Evolutionary conservation across 768 basidiomycete species (phyloP).

Genomic region (Tylopilus sp.): DNA sequence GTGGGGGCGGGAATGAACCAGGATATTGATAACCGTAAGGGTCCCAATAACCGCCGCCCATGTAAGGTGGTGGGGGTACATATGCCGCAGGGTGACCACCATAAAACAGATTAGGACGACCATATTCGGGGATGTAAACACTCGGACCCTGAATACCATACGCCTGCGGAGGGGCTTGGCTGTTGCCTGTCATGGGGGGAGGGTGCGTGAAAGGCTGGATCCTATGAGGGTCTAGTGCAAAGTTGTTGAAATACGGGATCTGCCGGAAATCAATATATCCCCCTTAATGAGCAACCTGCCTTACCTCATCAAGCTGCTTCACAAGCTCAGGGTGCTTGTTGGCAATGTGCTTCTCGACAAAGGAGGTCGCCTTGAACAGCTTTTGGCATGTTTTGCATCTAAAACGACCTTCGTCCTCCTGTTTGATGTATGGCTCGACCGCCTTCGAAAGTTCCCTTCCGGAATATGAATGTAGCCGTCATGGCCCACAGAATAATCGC

Average conservation of each 20-base stretch:
- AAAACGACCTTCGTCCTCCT: constrained; percentile 96
- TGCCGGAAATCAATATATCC: constrained; percentile 33
- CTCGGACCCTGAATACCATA: constrained; percentile 70
- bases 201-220: constrained; percentile 84
- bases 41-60: constrained; percentile 43
- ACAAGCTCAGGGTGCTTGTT: constrained; percentile 92
- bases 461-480: constrained; percentile 13
- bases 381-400: constrained; percentile 96
- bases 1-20: constrained; percentile 34
- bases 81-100: constrained; percentile 35
- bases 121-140: constrained; percentile 48
- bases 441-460: constrained; percentile 77
- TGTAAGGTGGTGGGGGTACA: constrained; percentile 37
- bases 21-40: constrained; percentile 43
- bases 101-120: constrained; percentile 39
- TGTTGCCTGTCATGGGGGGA: constrained; percentile 62
- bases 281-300: constrained; percentile 18
- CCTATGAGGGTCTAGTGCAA: constrained; percentile 92
- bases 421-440: constrained; percentile 79
- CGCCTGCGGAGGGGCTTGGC: constrained; percentile 79
- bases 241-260: constrained; percentile 93
- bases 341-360: constrained; percentile 95
- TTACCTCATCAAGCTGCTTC: constrained; percentile 80
- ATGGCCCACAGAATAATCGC: constrained; percentile 30
- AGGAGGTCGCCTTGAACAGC: constrained; percentile 94